Evolutionary conservation across 1,284 basidiomycete species (phyloP), one percentile per base, ranked within the genome.

Genomic region (Trichosporon coremiiforme): DNA sequence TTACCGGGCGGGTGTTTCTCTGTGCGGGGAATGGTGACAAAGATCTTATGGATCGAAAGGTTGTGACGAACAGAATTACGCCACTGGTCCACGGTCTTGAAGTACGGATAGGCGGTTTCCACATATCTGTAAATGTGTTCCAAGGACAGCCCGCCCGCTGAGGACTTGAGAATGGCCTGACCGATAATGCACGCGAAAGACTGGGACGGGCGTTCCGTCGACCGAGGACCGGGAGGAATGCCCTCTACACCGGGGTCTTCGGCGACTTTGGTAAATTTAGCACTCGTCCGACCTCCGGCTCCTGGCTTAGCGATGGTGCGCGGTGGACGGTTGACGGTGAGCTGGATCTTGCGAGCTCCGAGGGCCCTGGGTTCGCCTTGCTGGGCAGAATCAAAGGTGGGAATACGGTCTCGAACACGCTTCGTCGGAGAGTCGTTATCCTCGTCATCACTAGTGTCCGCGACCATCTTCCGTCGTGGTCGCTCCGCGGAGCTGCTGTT

Each of bases 81-180:
- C 95, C 95, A 98, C 31, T 94, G 95, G 77, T 97, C 95, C 47
- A 92, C 91, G 57, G 91, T 90, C 81, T 94, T 94, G 85, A 94
- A 99, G 81, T 90, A 90, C 0, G 96, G 95, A 82, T 94, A 95
- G 4, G 93, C 93, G 50, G 91, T 92, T 70, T 92, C 93, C 78
- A 99, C 96, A 87, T 90, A 99, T 77, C 92, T 90, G 79, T 98
- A 98, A 73, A 99, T 96, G 80, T 98, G 95, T 77, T 95, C 93
- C 29, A 98, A 86, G 0, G 94, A 94, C 38, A 98, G 88, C 47
- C 92, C 90, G 75, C 93, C 91, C 47, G 91, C 88, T 0, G 89
- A 88, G 0, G 93, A 94, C 13, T 92, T 91, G 69, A 95, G 86
- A 72, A 98, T 90, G 7, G 96, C 96, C 76, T 95, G 94, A 4